Percentiles rank a stretch among this genome's conserved stretches.
Evolutionary conservation across 2,329 filamentous ascomycete genomes (phyloP).

Genomic region (Capronia epimyces): DNA sequence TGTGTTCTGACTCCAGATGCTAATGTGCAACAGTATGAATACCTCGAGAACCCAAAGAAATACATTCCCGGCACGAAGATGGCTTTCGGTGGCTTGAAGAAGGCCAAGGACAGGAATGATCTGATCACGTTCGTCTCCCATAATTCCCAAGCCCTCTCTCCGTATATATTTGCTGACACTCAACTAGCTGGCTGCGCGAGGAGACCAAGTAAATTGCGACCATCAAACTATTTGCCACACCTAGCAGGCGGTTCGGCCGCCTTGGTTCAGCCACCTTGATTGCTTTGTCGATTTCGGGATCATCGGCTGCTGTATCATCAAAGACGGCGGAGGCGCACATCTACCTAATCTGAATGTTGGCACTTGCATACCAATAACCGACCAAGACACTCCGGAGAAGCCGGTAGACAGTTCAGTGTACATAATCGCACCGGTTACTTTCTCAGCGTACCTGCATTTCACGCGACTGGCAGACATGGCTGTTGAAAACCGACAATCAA

Average conservation of each 20-base stretch:
- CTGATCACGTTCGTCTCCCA: constrained; percentile 75
- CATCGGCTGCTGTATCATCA: constrained; percentile 27
- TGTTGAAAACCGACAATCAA: constrained; percentile 18
- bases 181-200: constrained; percentile 30
- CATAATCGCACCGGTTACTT: constrained; percentile 20
- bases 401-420: constrained; percentile 26
- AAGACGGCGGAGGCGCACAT: constrained; percentile 22
- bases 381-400: constrained; percentile 22
- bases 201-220: constrained; percentile 30
- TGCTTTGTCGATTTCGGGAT: constrained; percentile 10
- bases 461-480: constrained; percentile 17
- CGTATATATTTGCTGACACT: constrained; percentile 19
- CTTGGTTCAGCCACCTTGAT: constrained; percentile 6
- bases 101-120: constrained; percentile 98
- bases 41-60: constrained; percentile 99
- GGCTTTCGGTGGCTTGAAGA: constrained; percentile 99
- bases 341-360: constrained; percentile 18
- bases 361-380: constrained; percentile 20
- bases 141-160: not conserved
- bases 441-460: constrained; percentile 18
- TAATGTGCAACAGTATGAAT: constrained; percentile 63
- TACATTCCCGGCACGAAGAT: constrained; percentile 99
- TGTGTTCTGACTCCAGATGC: not conserved
- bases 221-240: not conserved
- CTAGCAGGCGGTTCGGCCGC: not conserved